Evolutionary conservation across 2,329 filamentous ascomycete genomes (phyloP).

Genomic region (Myriosclerotinia curreyana): DNA sequence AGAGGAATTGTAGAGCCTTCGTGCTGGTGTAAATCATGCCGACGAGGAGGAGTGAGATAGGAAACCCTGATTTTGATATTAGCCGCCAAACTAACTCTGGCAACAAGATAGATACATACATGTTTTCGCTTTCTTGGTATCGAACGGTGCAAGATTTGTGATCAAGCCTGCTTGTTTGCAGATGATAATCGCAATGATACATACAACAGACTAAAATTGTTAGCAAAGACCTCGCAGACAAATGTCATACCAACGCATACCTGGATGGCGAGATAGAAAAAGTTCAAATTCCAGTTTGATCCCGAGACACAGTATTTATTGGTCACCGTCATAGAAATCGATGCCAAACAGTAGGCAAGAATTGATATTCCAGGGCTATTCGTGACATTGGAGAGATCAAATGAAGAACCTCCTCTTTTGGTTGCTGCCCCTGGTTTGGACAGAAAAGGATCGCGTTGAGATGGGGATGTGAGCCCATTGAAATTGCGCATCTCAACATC

Average conservation of each 20-base stretch:
- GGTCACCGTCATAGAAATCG: conserved; percentile 99
- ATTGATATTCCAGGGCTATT: conserved; percentile 81
- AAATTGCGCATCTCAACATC: conserved; percentile 49
- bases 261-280: conserved; percentile 90
- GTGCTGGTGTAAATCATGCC: conserved; percentile 99
- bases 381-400: conserved; percentile 47
- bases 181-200: conserved; percentile 75
- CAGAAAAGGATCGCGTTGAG: conserved; percentile 41
- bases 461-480: conserved; percentile 40
- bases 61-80: conserved; percentile 67
- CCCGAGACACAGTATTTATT: conserved; percentile 98
- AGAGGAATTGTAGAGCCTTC: conserved; percentile 93
- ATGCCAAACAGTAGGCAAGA: conserved; percentile 85
- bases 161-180: conserved; percentile 83
- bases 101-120: conserved; percentile 55
- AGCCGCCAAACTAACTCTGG: not conserved
- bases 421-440: conserved; percentile 40
- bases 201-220: conserved; percentile 72
- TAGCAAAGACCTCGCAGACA: conserved; percentile 22
- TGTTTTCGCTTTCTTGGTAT: conserved; percentile 83
- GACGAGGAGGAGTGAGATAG: conserved; percentile 90
- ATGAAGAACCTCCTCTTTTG: conserved; percentile 25
- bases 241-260: conserved; percentile 51
- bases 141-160: conserved; percentile 77
- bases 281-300: conserved; percentile 88